Conservation (phyloP, 1,139 yeast species). For the Hansenula lynferdii region DNA sequence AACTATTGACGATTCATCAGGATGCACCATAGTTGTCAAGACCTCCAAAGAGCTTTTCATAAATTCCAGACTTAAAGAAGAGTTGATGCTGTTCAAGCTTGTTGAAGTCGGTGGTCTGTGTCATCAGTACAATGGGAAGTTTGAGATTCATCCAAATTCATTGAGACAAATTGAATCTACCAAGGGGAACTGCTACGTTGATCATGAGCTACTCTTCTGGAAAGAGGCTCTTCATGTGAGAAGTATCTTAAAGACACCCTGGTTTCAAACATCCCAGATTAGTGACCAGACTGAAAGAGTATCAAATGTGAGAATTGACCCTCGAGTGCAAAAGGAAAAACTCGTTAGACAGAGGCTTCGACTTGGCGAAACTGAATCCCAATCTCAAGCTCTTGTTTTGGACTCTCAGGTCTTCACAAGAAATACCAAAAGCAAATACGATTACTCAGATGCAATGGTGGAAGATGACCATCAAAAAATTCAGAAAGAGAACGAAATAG, state of each 20-base stretch:
- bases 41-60: conserved; percentile 8
- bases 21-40: conserved; percentile 18
- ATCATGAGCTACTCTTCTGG: conserved; percentile 31
- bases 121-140: conserved; percentile 6
- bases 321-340: conserved; percentile 4
- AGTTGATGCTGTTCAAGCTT: conserved; percentile 8
- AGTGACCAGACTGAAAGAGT: conserved; percentile 4
- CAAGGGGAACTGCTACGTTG: conserved; percentile 17
- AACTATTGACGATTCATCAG: conserved; percentile 28
- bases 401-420: background rate
- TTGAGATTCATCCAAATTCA: conserved; percentile 26
- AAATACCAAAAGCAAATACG: conserved; percentile 4
- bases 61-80: conserved; percentile 9
- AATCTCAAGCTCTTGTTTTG: background rate
- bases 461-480: background rate
- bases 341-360: conserved; percentile 6
- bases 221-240: conserved; percentile 26
- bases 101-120: conserved; percentile 14
- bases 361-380: background rate
- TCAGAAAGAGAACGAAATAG: conserved; percentile 8
- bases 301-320: conserved; percentile 3
- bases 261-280: conserved; percentile 22
- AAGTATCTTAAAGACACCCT: conserved; percentile 20
- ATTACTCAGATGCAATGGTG: conserved; percentile 1
- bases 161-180: conserved; percentile 13